A percentile compares a stretch with the other conserved stretches of the same genome.
Evolutionary conservation across 805 yeast species (phyloP).

Genomic region (Candida tammaniensis): DNA sequence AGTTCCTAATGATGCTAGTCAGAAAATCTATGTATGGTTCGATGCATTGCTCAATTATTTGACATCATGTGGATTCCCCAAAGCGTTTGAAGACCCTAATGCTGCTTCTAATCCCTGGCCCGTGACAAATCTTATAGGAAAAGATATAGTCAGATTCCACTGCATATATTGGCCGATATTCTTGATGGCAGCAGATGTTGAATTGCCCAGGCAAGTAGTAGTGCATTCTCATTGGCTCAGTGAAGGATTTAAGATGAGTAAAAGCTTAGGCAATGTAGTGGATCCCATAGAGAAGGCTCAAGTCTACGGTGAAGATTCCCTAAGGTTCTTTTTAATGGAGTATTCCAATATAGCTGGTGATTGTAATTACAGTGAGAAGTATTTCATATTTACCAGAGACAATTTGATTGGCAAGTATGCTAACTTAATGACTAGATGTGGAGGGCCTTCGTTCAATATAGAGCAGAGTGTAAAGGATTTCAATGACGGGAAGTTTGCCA

Average conservation of each 20-base stretch:
- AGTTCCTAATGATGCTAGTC: slow-evolving; percentile 77
- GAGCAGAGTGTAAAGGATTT: slow-evolving; percentile 36
- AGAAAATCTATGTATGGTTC: slow-evolving; percentile 92
- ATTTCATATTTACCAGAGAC: slow-evolving; percentile 51
- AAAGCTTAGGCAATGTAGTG: slow-evolving; percentile 88
- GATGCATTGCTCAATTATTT: slow-evolving; percentile 88
- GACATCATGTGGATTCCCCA: slow-evolving; percentile 61
- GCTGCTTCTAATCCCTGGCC: slow-evolving; percentile 47
- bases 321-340: slow-evolving; percentile 73
- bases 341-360: slow-evolving; percentile 75
- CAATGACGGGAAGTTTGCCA: slow-evolving; percentile 19
- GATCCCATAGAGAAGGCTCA: slow-evolving; percentile 73
- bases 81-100: slow-evolving; percentile 8
- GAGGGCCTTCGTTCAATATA: slow-evolving; percentile 67
- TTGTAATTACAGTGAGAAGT: slow-evolving; percentile 69
- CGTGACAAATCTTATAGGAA: slow-evolving; percentile 83
- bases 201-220: slow-evolving; percentile 67
- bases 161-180: slow-evolving; percentile 94
- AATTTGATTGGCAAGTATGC: slow-evolving; percentile 80
- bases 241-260: slow-evolving; percentile 91
- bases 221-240: slow-evolving; percentile 96
- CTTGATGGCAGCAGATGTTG: slow-evolving; percentile 74
- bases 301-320: slow-evolving; percentile 66
- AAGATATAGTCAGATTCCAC: slow-evolving; percentile 87
- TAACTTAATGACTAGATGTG: slow-evolving; percentile 70